Conservation (phyloP, 2,329 filamentous ascomycete genomes). For the Fonsecaea multimorphosa region DNA sequence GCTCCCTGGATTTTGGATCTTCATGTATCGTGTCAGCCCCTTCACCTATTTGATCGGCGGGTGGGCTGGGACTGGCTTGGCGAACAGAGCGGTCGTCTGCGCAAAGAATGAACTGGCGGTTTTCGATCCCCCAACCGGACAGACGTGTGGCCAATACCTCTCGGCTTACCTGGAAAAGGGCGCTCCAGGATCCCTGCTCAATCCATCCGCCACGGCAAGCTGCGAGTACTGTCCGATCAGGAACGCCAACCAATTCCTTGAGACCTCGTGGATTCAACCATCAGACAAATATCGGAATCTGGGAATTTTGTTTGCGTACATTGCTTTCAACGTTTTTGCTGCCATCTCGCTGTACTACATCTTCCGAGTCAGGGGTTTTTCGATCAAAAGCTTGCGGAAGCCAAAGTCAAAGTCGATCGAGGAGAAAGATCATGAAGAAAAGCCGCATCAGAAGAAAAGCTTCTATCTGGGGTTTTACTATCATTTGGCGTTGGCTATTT, state of each 20-base stretch:
- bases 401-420: constrained; percentile 48
- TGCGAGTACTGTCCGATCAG: constrained; percentile 64
- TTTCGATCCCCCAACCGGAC: constrained; percentile 54
- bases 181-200: constrained; percentile 59
- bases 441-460: background rate
- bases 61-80: constrained; percentile 72
- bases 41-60: constrained; percentile 80
- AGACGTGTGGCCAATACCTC: constrained; percentile 66
- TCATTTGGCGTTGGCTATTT: constrained; percentile 8
- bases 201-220: constrained; percentile 61
- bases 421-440: background rate
- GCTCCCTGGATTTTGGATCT: constrained; percentile 73
- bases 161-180: constrained; percentile 55
- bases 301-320: constrained; percentile 66
- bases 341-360: constrained; percentile 63
- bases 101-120: constrained; percentile 66
- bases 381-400: constrained; percentile 38
- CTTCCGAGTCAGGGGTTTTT: constrained; percentile 44
- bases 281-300: constrained; percentile 71
- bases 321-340: constrained; percentile 64
- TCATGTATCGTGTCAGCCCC: constrained; percentile 81
- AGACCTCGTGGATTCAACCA: constrained; percentile 59
- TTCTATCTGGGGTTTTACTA: constrained; percentile 22
- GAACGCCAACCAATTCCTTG: constrained; percentile 50
- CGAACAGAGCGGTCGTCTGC: constrained; percentile 69